Base-by-base conservation (phyloP, 2,329 filamentous ascomycete species). In the Erysiphe pulchra region DNA sequence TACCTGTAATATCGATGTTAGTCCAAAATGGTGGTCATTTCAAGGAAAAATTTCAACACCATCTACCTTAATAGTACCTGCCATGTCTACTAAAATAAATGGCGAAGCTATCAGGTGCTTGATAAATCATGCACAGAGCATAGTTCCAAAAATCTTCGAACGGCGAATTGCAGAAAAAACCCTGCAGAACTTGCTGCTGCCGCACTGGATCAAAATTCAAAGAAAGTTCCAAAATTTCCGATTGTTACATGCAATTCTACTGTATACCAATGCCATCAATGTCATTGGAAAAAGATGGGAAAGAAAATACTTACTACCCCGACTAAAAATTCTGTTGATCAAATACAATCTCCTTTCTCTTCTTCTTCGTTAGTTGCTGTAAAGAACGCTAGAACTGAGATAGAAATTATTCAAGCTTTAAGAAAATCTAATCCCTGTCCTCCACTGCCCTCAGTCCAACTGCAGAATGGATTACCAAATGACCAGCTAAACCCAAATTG, bases 221-320 rank as follows among this genome's bases (percentile, higher is more conserved):
- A 49, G 36, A 44, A 50, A 16, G 45, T 52, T 9, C 32, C 17
- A 28, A 45, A 37, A 20, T 11, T 20, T 39, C 14, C 14, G 37
- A 20, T 12, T 10, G 37, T 5, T 12, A 44, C 48, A 17, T 18
- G 30, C 24, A 44, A 45, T 38, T 44, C 53, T 52, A 64, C 69
- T 30, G 69, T 67, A 49, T 78, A 73, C 51, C 77, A 84, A 59
- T 86, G 80, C 54, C 80, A 86, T 61, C 80, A 82, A 58, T 86
- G 80, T 50, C 66, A 70, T 53, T 57, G 64, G 51, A 68, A 62
- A 51, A 77, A 72, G 56, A 58, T 61, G 16, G 50, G 50, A 34
- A 59, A 53, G 48, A 50, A 56, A 38, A 47, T 52, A n/a, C 47
- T 52, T 31, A 47, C 50, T 18, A 46, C 50, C 12, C 48, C 52